Conservation (phyloP, 805 yeast genomes). For the Candida loeiensis region DNA sequence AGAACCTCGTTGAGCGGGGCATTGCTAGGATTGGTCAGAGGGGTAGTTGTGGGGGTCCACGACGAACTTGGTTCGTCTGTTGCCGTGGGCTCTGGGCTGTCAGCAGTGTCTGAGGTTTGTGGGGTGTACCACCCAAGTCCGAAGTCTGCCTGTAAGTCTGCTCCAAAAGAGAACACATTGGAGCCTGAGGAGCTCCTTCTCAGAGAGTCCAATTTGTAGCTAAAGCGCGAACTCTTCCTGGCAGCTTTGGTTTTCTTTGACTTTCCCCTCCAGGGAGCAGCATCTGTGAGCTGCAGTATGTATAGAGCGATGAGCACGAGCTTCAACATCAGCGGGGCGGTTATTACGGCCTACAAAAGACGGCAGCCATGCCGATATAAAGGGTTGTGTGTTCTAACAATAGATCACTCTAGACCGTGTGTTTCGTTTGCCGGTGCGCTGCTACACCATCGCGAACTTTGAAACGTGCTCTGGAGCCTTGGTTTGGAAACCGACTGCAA, state of each 20-base stretch:
- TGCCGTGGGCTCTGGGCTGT: neutral
- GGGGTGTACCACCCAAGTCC: neutral
- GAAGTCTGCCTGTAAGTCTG: neutral
- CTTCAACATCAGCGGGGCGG: neutral
- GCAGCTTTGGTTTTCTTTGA: neutral
- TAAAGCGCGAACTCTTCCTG: neutral
- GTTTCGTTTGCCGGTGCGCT: slow-evolving; percentile 18
- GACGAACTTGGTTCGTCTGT: too few relatives aligned
- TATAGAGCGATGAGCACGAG: neutral
- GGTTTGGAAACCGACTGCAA: neutral
- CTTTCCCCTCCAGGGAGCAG: neutral
- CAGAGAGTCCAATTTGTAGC: neutral
- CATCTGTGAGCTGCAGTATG: neutral
- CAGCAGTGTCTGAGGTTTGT: neutral
- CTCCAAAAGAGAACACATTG: neutral
- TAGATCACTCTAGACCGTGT: slow-evolving; percentile 19
- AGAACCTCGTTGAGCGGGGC: slow-evolving; percentile 3
- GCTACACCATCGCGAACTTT: slow-evolving; percentile 4
- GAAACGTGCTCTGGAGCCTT: neutral
- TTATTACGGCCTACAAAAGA: too few relatives aligned
- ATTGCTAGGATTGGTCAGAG: neutral
- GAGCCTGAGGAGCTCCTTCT: neutral
- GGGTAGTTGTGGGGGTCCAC: neutral
- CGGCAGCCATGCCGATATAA: neutral
- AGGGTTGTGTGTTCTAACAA: neutral